Evolutionary conservation across 768 basidiomycete genomes (phyloP), one percentile per base, ranked within the genome.

Genomic region (Mycena epipterygia): DNA sequence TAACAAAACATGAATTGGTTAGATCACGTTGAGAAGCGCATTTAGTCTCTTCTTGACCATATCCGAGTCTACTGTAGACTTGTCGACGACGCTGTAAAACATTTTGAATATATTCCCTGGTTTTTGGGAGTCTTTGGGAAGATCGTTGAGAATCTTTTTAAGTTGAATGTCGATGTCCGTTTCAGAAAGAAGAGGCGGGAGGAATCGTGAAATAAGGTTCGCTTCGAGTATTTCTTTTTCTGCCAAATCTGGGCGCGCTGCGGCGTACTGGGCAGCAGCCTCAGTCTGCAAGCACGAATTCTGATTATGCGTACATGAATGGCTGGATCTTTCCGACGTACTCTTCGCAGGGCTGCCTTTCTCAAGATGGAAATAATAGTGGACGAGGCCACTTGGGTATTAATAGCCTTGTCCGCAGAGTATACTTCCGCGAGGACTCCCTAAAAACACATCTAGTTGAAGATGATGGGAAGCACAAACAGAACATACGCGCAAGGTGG

Each of bases 381-480:
- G 7, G 90, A 83, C 7, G 88, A 81, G n/a, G 85, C 71, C 14
- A 90, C 73, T 32, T 76, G 75, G 30, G 81, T 76, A 30, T 82
- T 77, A 30, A 85, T 78, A 9, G 78, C 76, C 79, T 94, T 94
- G 80, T 93, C 92, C 39, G 89, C 85, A 12, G 87, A 84, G 72
- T 93, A 89, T 3, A 94, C 84, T 66, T 94, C 93, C 13, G 93
- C 85, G 21, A 94, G 83, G 35, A 92, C 85, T 29, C 91, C 90
- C 46, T 48, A 12, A 46, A n/a, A 8, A 23, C 44, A n/a, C 44
- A 13, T 13, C 23, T n/a, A 23, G 44, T n/a, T n/a, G n/a, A n/a
- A 5, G 5, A 4, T 23, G 5, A 46, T n/a, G 13, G n/a, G n/a
- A 46, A 46, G 23, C 3, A 46, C 7, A 46, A 25, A 5, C 21